Conservation (phyloP, 2,329 filamentous ascomycete genomes). For the Ceratocystis destructans region DNA sequence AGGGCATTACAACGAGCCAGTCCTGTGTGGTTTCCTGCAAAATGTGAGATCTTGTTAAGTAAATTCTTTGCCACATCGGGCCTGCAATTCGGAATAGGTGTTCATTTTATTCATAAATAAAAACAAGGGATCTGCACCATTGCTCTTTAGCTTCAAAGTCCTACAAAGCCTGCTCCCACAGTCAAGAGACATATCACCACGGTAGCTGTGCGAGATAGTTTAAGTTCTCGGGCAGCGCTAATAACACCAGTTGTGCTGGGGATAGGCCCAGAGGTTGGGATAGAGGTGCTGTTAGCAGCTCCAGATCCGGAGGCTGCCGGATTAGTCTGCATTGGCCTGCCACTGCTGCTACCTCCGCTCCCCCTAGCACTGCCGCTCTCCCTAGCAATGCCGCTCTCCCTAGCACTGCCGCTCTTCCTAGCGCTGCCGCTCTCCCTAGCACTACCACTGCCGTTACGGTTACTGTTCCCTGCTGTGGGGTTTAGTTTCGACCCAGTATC, state of each 20-base stretch:
- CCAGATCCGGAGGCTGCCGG: conserved; percentile 3
- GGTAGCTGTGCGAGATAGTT: conserved; percentile 15
- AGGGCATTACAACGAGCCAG: not conserved
- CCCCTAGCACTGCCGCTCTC: not conserved
- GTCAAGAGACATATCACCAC: conserved; percentile 17
- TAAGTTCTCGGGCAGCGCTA: conserved; percentile 10
- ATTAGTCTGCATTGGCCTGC: not conserved
- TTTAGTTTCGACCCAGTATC: not conserved
- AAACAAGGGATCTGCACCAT: not conserved
- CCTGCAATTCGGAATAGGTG: not conserved
- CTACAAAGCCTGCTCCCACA: conserved; percentile 18
- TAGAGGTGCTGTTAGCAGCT: not conserved
- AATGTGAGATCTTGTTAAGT: too few species aligned
- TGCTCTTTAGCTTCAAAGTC: conserved; percentile 9
- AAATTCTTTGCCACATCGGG: not conserved
- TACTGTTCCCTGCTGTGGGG: not conserved
- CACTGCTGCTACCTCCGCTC: not conserved
- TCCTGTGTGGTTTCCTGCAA: too few species aligned
- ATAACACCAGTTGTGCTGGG: conserved; percentile 2
- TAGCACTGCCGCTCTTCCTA: not conserved
- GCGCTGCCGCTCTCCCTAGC: not conserved
- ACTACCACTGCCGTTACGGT: not conserved
- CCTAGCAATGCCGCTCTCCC: not conserved
- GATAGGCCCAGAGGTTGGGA: not conserved
- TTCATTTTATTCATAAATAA: not conserved